Evolutionary conservation across 345 rosid species (phyloP).

Genomic region (Syzygium grande): DNA sequence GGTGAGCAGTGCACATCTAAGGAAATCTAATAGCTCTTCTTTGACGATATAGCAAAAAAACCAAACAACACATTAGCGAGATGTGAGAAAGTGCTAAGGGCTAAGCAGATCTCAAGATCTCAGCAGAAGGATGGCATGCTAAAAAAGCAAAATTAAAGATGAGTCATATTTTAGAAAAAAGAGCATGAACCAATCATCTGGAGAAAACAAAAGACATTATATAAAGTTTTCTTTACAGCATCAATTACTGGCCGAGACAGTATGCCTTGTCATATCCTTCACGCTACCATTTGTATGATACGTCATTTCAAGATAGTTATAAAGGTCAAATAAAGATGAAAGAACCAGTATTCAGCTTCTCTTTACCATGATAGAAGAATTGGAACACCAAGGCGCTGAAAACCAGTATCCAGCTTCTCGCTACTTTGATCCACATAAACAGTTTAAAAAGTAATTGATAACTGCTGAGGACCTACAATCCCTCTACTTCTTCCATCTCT

Average conservation of each 20-base stretch:
- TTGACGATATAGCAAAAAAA: not conserved
- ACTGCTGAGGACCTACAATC: not conserved
- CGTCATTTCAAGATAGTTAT: not conserved
- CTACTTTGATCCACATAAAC: not conserved
- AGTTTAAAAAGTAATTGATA: not conserved
- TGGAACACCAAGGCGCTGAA: not conserved
- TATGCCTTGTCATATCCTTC: not conserved
- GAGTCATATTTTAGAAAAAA: not conserved
- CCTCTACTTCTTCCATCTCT: not conserved
- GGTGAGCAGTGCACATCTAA: not conserved
- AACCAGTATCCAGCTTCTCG: not conserved
- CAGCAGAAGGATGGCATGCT: not conserved
- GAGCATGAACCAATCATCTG: not conserved
- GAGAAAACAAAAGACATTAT: not conserved
- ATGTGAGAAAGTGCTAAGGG: not conserved
- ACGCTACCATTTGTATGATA: not conserved
- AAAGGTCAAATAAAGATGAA: not conserved
- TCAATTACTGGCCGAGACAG: not conserved
- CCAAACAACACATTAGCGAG: slow-evolving; percentile 1
- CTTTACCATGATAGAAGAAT: not conserved
- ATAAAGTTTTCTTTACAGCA: not conserved
- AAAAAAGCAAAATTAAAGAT: not conserved
- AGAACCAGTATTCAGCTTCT: not conserved
- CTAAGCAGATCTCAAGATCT: not conserved
- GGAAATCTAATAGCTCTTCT: not conserved